Percentiles rank a stretch among this genome's conserved stretches.
Evolutionary conservation across 148 eudicot species (phyloP).

Genomic region (Bassia scoparia): DNA sequence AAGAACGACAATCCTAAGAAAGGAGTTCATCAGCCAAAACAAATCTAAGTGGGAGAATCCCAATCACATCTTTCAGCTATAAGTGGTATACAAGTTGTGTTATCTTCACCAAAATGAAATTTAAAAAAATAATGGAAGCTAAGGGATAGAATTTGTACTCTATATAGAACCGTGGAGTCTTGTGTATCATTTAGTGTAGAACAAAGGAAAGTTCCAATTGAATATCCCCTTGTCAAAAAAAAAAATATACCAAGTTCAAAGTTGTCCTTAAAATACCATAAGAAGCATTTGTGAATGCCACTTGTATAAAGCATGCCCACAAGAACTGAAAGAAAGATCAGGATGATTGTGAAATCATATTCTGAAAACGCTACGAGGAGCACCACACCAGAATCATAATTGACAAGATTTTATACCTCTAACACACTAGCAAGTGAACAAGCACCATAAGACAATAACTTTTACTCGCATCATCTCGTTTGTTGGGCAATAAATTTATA

Average conservation of each 20-base stretch:
- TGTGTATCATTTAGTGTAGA: background rate
- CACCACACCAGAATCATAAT: too few species aligned
- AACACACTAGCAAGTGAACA: too few species aligned
- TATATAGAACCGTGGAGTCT: background rate
- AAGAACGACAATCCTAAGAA: background rate
- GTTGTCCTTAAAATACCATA: background rate
- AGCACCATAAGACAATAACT: too few species aligned
- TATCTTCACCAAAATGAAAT: background rate
- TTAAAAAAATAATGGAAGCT: background rate
- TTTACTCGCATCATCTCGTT: too few species aligned
- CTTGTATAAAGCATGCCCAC: background rate
- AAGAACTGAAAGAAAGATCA: background rate
- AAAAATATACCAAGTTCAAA: background rate
- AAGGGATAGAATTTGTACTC: background rate
- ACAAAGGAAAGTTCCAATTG: background rate
- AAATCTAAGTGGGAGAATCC: background rate
- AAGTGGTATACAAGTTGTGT: background rate
- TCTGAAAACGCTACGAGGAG: too few species aligned
- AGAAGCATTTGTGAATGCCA: background rate
- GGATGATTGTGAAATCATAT: too few species aligned
- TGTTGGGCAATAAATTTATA: too few species aligned
- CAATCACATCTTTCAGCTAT: background rate
- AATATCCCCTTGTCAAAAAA: background rate
- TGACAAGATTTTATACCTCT: too few species aligned
- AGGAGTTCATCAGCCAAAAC: background rate